phyloP scores from a whole-genome alignment of 345 rosid genomes.

The Heritiera fomes region DNA sequence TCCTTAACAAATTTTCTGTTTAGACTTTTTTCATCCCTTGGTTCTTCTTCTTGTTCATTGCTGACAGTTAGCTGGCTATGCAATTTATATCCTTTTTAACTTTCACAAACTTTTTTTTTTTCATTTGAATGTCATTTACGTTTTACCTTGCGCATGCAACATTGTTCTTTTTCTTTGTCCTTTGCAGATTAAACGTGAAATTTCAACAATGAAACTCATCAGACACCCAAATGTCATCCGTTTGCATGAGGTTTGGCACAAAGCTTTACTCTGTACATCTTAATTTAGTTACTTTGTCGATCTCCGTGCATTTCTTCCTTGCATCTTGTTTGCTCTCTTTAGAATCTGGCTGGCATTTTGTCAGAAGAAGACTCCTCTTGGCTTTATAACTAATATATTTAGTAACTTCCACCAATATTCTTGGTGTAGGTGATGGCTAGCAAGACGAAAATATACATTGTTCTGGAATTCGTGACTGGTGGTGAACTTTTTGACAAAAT shows the following conservation, averaged over 20 bases:
- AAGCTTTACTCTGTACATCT: conserved; percentile 14
- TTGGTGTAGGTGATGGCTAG: conserved; percentile 94
- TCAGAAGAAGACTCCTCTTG: neutral
- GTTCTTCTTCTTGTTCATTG: neutral
- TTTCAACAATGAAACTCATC: conserved; percentile 91
- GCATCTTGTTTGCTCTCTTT: neutral
- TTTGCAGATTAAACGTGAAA: conserved; percentile 91
- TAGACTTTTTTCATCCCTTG: neutral
- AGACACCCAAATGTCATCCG: conserved; percentile 96
- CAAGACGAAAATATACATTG: conserved; percentile 92
- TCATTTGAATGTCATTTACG: neutral
- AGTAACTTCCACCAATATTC: conserved; percentile 20
- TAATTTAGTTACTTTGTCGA: neutral
- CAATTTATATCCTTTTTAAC: neutral
- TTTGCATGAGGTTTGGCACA: conserved; percentile 78
- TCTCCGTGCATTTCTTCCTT: neutral
- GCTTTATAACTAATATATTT: neutral
- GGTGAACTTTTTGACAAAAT: conserved; percentile 99
- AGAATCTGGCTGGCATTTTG: neutral
- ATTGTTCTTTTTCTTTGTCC: neutral
- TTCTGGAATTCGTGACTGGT: conserved; percentile 87
- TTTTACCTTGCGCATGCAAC: neutral
- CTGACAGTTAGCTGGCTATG: neutral
- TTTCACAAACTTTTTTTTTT: neutral
- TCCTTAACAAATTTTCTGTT: neutral